phyloP scores from a whole-genome alignment of 176 grass and related monocot species.

The Hyparrhenia diplandra region DNA sequence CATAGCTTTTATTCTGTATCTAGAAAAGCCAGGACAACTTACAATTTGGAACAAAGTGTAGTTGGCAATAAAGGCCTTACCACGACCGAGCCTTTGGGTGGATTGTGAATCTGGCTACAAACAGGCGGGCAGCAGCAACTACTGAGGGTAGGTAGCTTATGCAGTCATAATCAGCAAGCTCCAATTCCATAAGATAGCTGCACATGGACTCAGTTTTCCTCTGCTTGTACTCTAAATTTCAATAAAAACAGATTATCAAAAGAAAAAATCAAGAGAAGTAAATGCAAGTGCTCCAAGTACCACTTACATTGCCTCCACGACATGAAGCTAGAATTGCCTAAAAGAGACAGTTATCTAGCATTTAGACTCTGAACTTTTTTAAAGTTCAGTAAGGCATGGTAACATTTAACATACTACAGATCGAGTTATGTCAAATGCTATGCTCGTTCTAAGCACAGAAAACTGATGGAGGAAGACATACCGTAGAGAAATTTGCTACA shows the following conservation, averaged over 20 bases:
- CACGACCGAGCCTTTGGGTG: slow-evolving; percentile 46
- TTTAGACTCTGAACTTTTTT: background rate
- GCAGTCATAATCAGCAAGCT: slow-evolving; percentile 48
- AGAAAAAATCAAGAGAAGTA: background rate
- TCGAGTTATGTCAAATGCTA: background rate
- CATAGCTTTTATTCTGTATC: too few species aligned
- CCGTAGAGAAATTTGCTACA: slow-evolving; percentile 46
- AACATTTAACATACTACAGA: too few species aligned
- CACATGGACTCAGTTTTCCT: slow-evolving; percentile 29
- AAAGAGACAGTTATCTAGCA: background rate
- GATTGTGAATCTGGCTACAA: slow-evolving; percentile 52
- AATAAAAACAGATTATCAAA: background rate
- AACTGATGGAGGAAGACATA: background rate
- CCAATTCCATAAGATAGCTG: slow-evolving; percentile 60
- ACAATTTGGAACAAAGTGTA: background rate
- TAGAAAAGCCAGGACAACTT: too few species aligned
- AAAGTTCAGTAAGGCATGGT: background rate
- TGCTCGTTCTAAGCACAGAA: background rate
- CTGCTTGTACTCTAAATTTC: slow-evolving; percentile 14
- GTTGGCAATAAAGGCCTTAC: slow-evolving; percentile 17
- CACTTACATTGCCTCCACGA: slow-evolving; percentile 46
- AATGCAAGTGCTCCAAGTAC: background rate
- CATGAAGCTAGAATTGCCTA: slow-evolving; percentile 41
- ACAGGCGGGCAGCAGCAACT: slow-evolving; percentile 56
- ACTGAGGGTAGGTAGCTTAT: slow-evolving; percentile 51